Conservation (phyloP, 345 rosid species). For the Eucalyptus marginata region DNA sequence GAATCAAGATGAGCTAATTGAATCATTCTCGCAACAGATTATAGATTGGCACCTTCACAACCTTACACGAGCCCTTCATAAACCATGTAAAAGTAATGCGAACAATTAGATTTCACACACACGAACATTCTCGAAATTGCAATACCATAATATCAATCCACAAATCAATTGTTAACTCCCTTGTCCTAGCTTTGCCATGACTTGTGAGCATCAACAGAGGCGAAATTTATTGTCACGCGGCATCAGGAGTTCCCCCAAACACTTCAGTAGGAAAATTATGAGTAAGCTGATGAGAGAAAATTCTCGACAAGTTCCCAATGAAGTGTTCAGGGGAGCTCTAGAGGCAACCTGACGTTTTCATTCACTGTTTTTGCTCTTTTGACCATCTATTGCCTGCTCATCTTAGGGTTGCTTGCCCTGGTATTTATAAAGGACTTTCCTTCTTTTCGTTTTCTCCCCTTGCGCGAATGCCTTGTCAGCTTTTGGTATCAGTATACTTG, state of each 20-base stretch:
- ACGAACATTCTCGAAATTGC: neutral
- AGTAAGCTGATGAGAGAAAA: neutral
- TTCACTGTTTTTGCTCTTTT: neutral
- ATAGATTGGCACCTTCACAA: neutral
- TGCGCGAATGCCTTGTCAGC: neutral
- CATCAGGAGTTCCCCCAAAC: constrained; percentile 56
- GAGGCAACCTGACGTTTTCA: constrained; percentile 1
- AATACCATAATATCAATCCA: neutral
- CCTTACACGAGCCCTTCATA: neutral
- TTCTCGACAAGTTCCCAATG: constrained; percentile 2
- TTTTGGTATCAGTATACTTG: neutral
- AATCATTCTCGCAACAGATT: neutral
- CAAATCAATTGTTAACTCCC: neutral
- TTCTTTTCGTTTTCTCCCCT: neutral
- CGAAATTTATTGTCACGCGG: neutral
- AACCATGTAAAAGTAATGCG: neutral
- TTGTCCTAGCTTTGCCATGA: neutral
- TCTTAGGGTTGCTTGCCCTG: neutral
- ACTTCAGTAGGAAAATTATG: constrained; percentile 18
- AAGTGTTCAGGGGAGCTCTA: constrained; percentile 29
- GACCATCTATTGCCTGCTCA: neutral
- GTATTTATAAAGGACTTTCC: neutral
- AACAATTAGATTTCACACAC: neutral
- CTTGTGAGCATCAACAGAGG: neutral
- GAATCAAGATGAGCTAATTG: neutral